Evolutionary conservation across 108 stramenopile species (phyloP).

Genomic region (Aureococcus anophagefferens): DNA sequence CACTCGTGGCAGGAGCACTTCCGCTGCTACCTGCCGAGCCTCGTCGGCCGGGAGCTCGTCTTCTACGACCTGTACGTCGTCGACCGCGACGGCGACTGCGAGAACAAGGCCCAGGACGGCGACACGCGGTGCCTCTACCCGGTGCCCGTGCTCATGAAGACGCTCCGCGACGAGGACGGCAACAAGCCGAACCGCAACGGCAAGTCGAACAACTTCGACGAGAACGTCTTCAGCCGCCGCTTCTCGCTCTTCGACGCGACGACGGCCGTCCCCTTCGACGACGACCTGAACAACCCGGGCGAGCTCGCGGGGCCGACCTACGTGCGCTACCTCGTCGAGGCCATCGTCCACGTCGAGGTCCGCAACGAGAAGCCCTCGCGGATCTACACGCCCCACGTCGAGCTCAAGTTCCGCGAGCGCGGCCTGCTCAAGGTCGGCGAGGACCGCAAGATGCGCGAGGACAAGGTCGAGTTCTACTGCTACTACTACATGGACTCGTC

Average conservation of each 20-base stretch:
- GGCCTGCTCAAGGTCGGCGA: conserved; percentile 14
- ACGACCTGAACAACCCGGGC: too few species aligned
- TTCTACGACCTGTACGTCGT: conserved; percentile 63
- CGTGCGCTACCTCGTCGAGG: conserved; percentile 48
- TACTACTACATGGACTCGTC: conserved; percentile 51
- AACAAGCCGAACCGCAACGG: conserved; percentile 41
- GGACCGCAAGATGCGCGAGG: conserved; percentile 10
- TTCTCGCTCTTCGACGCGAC: conserved; percentile 60
- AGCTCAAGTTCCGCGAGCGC: conserved; percentile 49
- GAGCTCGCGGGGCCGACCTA: too few species aligned
- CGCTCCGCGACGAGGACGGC: conserved; percentile 24
- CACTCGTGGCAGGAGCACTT: conserved; percentile 28
- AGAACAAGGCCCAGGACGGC: conserved; percentile 4
- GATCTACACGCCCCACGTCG: conserved; percentile 51
- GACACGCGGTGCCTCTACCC: conserved; percentile 41
- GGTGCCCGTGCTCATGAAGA: conserved; percentile 46
- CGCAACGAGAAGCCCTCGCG: conserved; percentile 29
- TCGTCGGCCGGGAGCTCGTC: conserved; percentile 40
- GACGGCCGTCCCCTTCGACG: conserved; percentile 14
- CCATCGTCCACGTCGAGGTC: conserved; percentile 36
- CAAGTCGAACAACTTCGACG: conserved; percentile 27
- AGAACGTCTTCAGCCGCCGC: conserved; percentile 53
- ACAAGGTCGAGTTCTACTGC: conserved; percentile 32
- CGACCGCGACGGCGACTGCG: conserved; percentile 29
- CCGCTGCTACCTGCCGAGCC: conserved; percentile 35